Conservation (phyloP, 1,139 yeast genomes). For the Kazachstania sp. region DNA sequence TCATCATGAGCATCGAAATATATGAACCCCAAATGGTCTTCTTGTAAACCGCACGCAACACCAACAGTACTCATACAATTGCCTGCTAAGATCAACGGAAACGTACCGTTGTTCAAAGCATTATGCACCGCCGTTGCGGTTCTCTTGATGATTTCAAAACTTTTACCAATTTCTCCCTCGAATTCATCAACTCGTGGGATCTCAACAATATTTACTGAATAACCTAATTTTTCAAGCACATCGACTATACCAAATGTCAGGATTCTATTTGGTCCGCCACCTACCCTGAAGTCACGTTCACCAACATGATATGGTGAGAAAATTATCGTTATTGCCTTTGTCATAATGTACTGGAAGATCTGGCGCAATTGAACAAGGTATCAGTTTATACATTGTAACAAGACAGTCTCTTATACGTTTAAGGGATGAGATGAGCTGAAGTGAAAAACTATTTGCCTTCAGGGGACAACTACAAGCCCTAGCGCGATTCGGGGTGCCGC, state of each 20-base stretch:
- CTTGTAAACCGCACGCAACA: background rate
- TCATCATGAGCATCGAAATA: constrained; percentile 2
- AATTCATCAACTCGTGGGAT: constrained; percentile 2
- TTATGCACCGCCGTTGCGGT: background rate
- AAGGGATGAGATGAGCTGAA: too few relatives aligned
- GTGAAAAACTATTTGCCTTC: too few relatives aligned
- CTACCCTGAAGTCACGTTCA: constrained; percentile 1
- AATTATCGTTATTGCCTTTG: background rate
- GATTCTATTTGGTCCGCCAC: background rate
- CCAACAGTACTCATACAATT: constrained; percentile 1
- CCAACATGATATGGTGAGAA: constrained; percentile 3
- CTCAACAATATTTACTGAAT: background rate
- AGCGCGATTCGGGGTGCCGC: too few relatives aligned
- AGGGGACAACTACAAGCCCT: too few relatives aligned
- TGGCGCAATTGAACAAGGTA: too few relatives aligned
- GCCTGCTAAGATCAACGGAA: background rate
- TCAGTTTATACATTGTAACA: too few relatives aligned
- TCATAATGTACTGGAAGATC: too few relatives aligned
- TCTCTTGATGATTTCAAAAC: constrained; percentile 1
- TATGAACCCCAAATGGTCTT: background rate
- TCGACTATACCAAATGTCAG: background rate
- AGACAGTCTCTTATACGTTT: too few relatives aligned
- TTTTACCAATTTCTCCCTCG: constrained; percentile 3
- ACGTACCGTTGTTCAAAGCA: background rate
- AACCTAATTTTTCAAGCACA: background rate